Base-by-base conservation (phyloP, 768 basidiomycete genomes). In the Lentinula lateritia region DNA sequence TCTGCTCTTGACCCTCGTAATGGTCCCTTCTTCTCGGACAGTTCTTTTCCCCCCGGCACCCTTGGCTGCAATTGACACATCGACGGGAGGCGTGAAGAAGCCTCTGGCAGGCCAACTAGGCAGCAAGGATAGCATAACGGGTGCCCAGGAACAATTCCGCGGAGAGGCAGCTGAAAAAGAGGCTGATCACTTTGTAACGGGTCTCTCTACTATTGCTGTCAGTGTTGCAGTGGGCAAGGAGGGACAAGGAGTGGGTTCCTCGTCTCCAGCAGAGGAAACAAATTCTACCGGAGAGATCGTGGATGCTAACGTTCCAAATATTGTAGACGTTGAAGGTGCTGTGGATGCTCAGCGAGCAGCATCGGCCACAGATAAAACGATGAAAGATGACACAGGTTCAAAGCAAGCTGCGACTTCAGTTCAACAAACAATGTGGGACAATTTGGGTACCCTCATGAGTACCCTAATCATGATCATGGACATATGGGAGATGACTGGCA, bases 111-210 rank as follows among this genome's bases (percentile, higher is more conserved):
- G 73, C 23, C 63, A 66, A 2, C 64, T 76, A 10, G 73, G 67
- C 23, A 70, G 68, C 58, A 66, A 61, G 20, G 71, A 73, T 59
- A 72, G 69, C 12, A 63, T 74, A 10, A 72, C 73, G 12, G 75
- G 75, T 28, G 74, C 74, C 16, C 69, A 71, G 0, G 74, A 76
- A 63, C 67, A 70, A 2, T 71, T 75, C 56, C 66, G 68, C 48
- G 75, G 75, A 57, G 73, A 76, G 64, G 74, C 75, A 9, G 74
- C 72, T n/a, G 75, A 76, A 62, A 71, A 72, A 35, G 75, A 76
- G 63, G 75, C 75, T 6, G 67, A 69, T 23, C 70, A 71, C 50
- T 72, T 74, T 36, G 70, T 78, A 42, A 66, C 71, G 8, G 68
- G 72, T 35, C 42, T 76, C 18, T 71, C 71, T 0, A 67, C 69